A percentile compares a stretch with the other conserved stretches of the same genome.
Conservation (phyloP, 116 monocot genomes). For the Cymodocea nodosa region DNA sequence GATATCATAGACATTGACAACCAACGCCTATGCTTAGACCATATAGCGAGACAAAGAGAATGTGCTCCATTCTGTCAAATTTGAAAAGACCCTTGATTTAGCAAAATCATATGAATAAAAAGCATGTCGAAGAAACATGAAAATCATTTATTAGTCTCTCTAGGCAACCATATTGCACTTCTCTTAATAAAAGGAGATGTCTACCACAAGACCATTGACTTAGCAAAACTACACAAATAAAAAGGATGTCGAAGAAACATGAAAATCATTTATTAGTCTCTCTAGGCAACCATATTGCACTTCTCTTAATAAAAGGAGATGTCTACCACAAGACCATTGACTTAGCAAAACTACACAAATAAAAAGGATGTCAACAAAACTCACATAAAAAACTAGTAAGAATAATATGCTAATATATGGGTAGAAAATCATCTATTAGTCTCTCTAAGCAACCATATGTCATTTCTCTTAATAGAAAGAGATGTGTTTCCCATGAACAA, state of each 20-base stretch:
- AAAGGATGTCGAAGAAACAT: constrained; percentile 1
- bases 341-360: not conserved
- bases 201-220: no score
- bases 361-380: constrained; percentile 2
- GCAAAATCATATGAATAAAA: not conserved
- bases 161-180: no score
- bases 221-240: not conserved
- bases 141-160: no score
- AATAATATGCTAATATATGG: not conserved
- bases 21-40: constrained; percentile 97
- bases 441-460: no score
- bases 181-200: no score
- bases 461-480: no score
- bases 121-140: constrained; percentile 2
- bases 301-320: no score
- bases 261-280: no score
- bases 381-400: not conserved
- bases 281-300: no score
- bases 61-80: constrained; percentile 85
- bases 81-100: not conserved
- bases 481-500: no score
- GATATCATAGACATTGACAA: constrained; percentile 96
- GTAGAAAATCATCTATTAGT: no score
- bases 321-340: no score
- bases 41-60: constrained; percentile 89